Conservation (phyloP, 208 protist genomes). For the Herpetomonas tarakana region DNA sequence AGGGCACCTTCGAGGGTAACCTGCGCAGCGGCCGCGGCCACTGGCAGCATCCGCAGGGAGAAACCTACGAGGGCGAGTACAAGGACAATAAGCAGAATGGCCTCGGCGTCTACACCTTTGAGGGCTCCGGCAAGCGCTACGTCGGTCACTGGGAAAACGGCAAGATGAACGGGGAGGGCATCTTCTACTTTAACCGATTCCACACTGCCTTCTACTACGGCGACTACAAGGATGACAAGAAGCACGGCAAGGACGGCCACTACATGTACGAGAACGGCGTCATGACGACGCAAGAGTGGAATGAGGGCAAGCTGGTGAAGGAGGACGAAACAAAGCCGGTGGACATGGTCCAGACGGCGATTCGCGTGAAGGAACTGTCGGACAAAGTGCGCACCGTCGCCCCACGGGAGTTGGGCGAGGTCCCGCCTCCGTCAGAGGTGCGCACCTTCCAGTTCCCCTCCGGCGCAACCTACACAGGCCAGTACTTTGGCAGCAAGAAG, state of each 20-base stretch:
- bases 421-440: slow-evolving; percentile 52
- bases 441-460: slow-evolving; percentile 88
- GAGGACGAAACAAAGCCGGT: slow-evolving; percentile 66
- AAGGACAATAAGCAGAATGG: slow-evolving; percentile 81
- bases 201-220: slow-evolving; percentile 67
- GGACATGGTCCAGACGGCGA: slow-evolving; percentile 48
- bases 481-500: slow-evolving; percentile 88
- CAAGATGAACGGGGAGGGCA: slow-evolving; percentile 81
- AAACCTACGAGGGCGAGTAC: slow-evolving; percentile 89
- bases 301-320: slow-evolving; percentile 43
- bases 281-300: slow-evolving; percentile 79
- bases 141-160: slow-evolving; percentile 75
- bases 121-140: slow-evolving; percentile 69
- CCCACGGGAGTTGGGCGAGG: slow-evolving; percentile 55
- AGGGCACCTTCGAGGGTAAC: slow-evolving; percentile 76
- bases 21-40: slow-evolving; percentile 75
- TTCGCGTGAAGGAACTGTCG: slow-evolving; percentile 39
- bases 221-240: slow-evolving; percentile 77
- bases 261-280: slow-evolving; percentile 87
- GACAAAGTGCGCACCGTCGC: slow-evolving; percentile 54
- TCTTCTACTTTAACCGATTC: slow-evolving; percentile 81
- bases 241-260: slow-evolving; percentile 59
- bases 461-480: slow-evolving; percentile 82
- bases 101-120: slow-evolving; percentile 78
- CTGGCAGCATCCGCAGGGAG: slow-evolving; percentile 75